A percentile compares a stretch with the other conserved stretches of the same genome.
phyloP scores from a whole-genome alignment of 1,284 basidiomycete genomes.

The Boletellus deceptivus region DNA sequence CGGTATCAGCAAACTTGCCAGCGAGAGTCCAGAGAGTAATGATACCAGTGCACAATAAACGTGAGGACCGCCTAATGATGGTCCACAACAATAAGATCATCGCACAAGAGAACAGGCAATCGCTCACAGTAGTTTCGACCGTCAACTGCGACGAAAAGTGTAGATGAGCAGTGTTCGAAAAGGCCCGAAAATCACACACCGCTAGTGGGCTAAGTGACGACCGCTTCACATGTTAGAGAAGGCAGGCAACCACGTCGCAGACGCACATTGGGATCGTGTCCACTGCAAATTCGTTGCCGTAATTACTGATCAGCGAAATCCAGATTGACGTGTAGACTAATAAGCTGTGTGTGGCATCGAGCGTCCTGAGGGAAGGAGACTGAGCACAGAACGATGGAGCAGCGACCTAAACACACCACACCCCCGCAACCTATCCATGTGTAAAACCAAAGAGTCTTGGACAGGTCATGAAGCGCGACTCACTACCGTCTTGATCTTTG shows the following conservation, averaged over 20 bases:
- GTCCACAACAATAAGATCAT: not conserved
- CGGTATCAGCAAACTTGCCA: not conserved
- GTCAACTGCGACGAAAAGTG: conserved; percentile 37
- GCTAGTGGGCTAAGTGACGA: conserved; percentile 38
- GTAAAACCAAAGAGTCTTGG: not conserved
- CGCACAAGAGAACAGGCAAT: not conserved
- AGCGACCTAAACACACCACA: conserved; percentile 20
- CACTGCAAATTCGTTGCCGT: conserved; percentile 24
- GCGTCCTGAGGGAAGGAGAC: conserved; percentile 13
- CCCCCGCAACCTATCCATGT: conserved; percentile 22
- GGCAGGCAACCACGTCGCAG: not conserved
- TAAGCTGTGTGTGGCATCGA: conserved; percentile 29
- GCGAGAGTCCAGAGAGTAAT: conserved; percentile 9
- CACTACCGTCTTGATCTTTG: conserved; percentile 37
- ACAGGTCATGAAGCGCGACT: conserved; percentile 14
- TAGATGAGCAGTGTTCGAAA: not conserved
- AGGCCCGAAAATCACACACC: not conserved
- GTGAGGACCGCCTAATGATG: conserved; percentile 33
- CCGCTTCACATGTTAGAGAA: not conserved
- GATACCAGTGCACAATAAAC: conserved; percentile 35
- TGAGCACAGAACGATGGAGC: conserved; percentile 2
- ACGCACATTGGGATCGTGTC: conserved; percentile 27
- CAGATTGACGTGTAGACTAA: conserved; percentile 30
- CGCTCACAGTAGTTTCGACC: conserved; percentile 43
- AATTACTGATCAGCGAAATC: conserved; percentile 31